These are phyloP conservation scores for Lentinus tigrinus DNA, from an alignment of 768 basidiomycete species.

Conservation along the genomic window DNA sequence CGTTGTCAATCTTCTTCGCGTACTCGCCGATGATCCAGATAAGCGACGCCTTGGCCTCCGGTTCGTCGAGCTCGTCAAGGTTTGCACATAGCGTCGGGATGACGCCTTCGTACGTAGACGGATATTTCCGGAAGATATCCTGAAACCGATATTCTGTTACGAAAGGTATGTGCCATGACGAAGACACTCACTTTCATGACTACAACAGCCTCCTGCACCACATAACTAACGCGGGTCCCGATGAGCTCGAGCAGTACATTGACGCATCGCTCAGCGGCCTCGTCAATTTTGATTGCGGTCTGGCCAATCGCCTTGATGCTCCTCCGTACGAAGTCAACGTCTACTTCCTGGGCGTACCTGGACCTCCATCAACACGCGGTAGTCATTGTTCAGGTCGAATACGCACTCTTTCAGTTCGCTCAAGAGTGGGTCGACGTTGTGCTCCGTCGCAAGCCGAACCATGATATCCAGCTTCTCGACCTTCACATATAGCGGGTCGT, in stretches of 20 bases:
- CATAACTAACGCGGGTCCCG: slow-evolving; percentile 90
- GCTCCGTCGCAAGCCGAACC: slow-evolving; percentile 88
- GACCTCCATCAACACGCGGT: background rate
- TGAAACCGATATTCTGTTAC: slow-evolving; percentile 29
- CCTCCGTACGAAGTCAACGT: slow-evolving; percentile 96
- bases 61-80: slow-evolving; percentile 95
- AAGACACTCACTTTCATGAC: slow-evolving; percentile 84
- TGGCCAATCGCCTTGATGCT: slow-evolving; percentile 96
- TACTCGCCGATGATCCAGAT: slow-evolving; percentile 99
- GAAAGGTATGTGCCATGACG: background rate
- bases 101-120: slow-evolving; percentile 92
- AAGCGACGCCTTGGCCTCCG: slow-evolving; percentile 94
- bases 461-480: slow-evolving; percentile 98
- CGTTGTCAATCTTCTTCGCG: slow-evolving; percentile 96
- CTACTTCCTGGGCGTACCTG: slow-evolving; percentile 95
- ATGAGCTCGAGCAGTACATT: slow-evolving; percentile 93
- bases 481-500: slow-evolving; percentile 98
- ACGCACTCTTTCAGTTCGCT: slow-evolving; percentile 95
- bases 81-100: slow-evolving; percentile 94
- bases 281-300: slow-evolving; percentile 93
- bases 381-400: background rate
- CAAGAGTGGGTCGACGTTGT: slow-evolving; percentile 90
- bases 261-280: slow-evolving; percentile 90
- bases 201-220: slow-evolving; percentile 97
- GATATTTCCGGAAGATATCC: slow-evolving; percentile 99